Evolutionary conservation across 768 basidiomycete genomes (phyloP).

Genomic region (Lentinula detonsa): DNA sequence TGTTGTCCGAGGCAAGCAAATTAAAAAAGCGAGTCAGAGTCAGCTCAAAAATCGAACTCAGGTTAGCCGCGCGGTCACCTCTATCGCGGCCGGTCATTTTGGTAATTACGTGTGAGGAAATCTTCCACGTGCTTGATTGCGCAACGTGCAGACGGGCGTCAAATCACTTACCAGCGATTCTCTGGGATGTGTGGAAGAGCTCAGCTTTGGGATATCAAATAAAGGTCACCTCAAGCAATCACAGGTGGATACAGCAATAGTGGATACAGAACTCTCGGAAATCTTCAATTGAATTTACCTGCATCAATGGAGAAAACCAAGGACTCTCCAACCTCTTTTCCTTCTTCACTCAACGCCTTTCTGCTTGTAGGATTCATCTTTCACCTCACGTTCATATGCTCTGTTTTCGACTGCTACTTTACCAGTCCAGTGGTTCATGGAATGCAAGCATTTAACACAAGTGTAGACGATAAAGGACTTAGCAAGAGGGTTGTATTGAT

Average conservation of each 20-base stretch:
- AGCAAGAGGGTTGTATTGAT: slow-evolving; percentile 44
- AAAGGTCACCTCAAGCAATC: background rate
- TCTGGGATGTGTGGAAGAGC: background rate
- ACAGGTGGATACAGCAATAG: background rate
- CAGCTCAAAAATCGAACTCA: too few relatives aligned
- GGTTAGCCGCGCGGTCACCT: too few relatives aligned
- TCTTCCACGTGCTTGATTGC: too few relatives aligned
- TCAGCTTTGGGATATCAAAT: background rate
- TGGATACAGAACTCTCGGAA: background rate
- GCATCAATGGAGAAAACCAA: background rate
- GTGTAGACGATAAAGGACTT: slow-evolving; percentile 2
- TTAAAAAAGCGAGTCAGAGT: too few relatives aligned
- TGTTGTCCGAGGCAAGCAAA: too few relatives aligned
- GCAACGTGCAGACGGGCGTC: background rate
- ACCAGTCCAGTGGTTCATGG: slow-evolving; percentile 77
- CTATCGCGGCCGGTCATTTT: too few relatives aligned
- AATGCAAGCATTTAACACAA: slow-evolving; percentile 52
- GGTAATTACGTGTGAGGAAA: too few relatives aligned
- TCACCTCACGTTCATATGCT: slow-evolving; percentile 46
- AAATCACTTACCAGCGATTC: too few relatives aligned
- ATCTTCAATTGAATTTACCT: too few relatives aligned
- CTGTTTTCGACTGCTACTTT: slow-evolving; percentile 84
- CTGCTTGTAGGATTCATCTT: slow-evolving; percentile 47
- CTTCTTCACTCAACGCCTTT: slow-evolving; percentile 13
- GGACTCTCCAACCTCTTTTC: background rate